These are phyloP conservation scores for Colletotrichum ledebouriae DNA, from an alignment of 2,329 filamentous ascomycete species.

Conservation along the genomic window DNA sequence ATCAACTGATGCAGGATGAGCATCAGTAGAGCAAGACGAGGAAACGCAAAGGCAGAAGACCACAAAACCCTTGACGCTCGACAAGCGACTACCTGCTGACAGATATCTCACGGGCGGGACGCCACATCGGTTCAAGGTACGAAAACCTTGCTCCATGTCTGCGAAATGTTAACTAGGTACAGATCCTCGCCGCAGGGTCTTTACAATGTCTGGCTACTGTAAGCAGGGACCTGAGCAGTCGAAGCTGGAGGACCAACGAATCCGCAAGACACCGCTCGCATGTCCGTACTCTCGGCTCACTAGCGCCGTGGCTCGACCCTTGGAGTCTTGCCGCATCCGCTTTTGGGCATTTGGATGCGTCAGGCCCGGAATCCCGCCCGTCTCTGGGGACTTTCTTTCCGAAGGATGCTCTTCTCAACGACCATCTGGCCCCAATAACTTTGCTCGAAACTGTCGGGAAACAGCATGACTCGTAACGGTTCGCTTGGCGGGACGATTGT, in stretches of 20 bases:
- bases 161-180: no score
- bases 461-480: slow-evolving; percentile 25
- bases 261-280: neutral
- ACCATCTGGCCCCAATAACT: slow-evolving; percentile 12
- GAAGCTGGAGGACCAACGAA: slow-evolving; percentile 24
- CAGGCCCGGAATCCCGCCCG: slow-evolving; percentile 22
- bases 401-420: neutral
- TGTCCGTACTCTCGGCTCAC: slow-evolving; percentile 15
- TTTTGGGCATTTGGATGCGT: slow-evolving; percentile 1
- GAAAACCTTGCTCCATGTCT: neutral
- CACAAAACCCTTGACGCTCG: neutral
- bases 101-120: neutral
- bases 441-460: slow-evolving; percentile 36
- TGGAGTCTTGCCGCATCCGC: slow-evolving; percentile 14
- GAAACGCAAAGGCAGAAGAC: neutral
- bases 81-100: neutral
- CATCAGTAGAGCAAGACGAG: neutral
- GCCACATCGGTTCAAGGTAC: neutral
- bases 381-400: no score
- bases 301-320: slow-evolving; percentile 34
- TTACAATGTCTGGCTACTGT: slow-evolving; percentile 16
- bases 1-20: slow-evolving; percentile 30
- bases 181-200: slow-evolving; percentile 36
- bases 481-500: slow-evolving; percentile 7
- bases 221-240: slow-evolving; percentile 37